Evolutionary conservation across 2,329 filamentous ascomycete genomes (phyloP), one percentile per base, ranked within the genome.

Genomic region (Xylariaceae sp.): DNA sequence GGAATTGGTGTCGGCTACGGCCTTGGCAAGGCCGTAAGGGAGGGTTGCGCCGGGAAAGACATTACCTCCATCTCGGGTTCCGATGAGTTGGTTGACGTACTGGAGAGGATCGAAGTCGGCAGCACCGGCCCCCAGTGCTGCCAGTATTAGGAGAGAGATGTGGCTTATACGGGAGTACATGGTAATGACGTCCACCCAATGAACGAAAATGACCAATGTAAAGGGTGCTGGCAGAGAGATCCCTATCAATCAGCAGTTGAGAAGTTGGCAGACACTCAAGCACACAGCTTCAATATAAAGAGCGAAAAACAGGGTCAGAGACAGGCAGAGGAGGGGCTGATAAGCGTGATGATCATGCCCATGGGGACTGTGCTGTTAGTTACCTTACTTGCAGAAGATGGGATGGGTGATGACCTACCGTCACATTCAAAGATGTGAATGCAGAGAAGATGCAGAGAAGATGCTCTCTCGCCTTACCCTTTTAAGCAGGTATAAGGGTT

Each of bases 41-140:
- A 69, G 53, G 4, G 63, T 63, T 3, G 75, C 74, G 3, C 75
- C 75, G 6, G 75, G 68, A 47, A 76, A 77, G 3, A 77, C 73
- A 68, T 77, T 66, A 3, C 68, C 68, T 32, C 77, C 79, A 66
- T 76, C 76, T 19, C 70, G 71, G 7, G 74, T 78, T 26, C 79
- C 79, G 61, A 83, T 80, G 5, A 83, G 67, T 43, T 78, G 77
- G 65, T 81, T 71, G 3, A 81, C 75, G 60, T 76, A 77, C 31
- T 72, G 56, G 9, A 74, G 66, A 48, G 71, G 68, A 59, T 74
- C 65, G 54, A 67, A 64, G 26, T 54, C 63, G 8, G 59, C 62
- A 3, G 58, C 62, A 50, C 50, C 52, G 30, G 47, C 58, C n/a
- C 53, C 54, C 26, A 62, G 53, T 9, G 61, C 53, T 49, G 56